Evolutionary conservation across 2,329 filamentous ascomycete species (phyloP), one percentile per base, ranked within the genome.

Genomic region (Akanthomyces dipterigenus): DNA sequence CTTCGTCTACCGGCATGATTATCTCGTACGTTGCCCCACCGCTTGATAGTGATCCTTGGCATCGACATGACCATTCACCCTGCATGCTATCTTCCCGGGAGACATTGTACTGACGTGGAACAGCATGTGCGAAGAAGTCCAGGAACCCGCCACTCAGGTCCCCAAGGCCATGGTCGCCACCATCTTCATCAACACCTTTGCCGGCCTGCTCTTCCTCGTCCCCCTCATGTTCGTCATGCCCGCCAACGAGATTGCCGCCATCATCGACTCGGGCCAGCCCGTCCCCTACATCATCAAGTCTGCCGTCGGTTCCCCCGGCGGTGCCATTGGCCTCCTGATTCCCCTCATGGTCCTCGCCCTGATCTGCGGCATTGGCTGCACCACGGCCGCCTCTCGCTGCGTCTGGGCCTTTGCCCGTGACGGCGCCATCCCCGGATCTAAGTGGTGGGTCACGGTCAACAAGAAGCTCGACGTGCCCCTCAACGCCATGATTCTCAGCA

Each of bases 1-100:
- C 88, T 16, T 90, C 88, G 4, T 88, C 87, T 18, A 90, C 88
- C 0, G 89, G 89, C 74, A 91, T 91, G 88, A 88, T 91, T 63
- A 88, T 91, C 70, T 88, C 85, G 85, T 88, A 76, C 79, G 84
- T 79, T 54, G 53, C n/a, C 24, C 14, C 14, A 4, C 11, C 16
- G 36, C 9, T 24, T 0, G 14, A 16, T 38, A 22, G 11, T 34
- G 2, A 63, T 31, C 43, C 40, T 26, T 18, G 28, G 53, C 43
- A 53, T 59, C 63, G 43, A 3, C 61, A 55, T 51, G 63, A 5
- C 18, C 20, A 6, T 24, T 9, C 20, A 3, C 61, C 65, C 36
- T 64, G 34, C 22, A 31, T 31, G 31, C 26, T 12, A 28, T 36
- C 67, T 34, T 67, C 48, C 38, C 43, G 22, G 22, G 22, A 4